phyloP scores from a whole-genome alignment of 2,329 filamentous ascomycete genomes.

The Exophiala calicioides region DNA sequence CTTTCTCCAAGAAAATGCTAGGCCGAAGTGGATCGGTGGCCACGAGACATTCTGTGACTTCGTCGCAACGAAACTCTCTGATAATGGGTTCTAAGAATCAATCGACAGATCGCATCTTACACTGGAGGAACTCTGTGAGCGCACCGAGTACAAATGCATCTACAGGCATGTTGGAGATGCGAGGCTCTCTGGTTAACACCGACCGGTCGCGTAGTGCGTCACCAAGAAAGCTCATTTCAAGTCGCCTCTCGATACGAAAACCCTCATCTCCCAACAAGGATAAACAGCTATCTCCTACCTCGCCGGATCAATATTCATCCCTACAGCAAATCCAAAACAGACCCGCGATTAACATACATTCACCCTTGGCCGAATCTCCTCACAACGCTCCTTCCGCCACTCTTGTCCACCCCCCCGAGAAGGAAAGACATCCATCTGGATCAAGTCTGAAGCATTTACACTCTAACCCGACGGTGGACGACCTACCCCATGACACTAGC shows the following conservation, averaged over 20 bases:
- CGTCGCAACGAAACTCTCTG: constrained; percentile 40
- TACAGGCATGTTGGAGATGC: constrained; percentile 20
- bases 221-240: constrained; percentile 22
- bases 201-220: constrained; percentile 27
- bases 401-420: constrained; percentile 64
- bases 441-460: constrained; percentile 1
- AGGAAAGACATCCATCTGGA: constrained; percentile 4
- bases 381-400: constrained; percentile 84
- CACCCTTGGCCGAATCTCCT: constrained; percentile 89
- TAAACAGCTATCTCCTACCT: constrained; percentile 3
- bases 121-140: constrained; percentile 75
- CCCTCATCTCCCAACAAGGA: constrained; percentile 16
- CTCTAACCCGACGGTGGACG: constrained; percentile 16
- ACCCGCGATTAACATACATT: constrained; percentile 21
- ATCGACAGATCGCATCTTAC: constrained; percentile 74
- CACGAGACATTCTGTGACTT: constrained; percentile 54
- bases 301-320: constrained; percentile 19
- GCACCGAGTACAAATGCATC: constrained; percentile 49
- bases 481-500: constrained; percentile 13
- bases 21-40: constrained; percentile 58
- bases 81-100: constrained; percentile 46
- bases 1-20: constrained; percentile 69
- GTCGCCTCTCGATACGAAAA: constrained; percentile 20
- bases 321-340: constrained; percentile 18
- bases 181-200: constrained; percentile 13